A percentile compares a stretch with the other conserved stretches of the same genome.
Evolutionary conservation across 371 early-diverging fungal genomes (phyloP).

Genomic region (Mucor circinelloides): DNA sequence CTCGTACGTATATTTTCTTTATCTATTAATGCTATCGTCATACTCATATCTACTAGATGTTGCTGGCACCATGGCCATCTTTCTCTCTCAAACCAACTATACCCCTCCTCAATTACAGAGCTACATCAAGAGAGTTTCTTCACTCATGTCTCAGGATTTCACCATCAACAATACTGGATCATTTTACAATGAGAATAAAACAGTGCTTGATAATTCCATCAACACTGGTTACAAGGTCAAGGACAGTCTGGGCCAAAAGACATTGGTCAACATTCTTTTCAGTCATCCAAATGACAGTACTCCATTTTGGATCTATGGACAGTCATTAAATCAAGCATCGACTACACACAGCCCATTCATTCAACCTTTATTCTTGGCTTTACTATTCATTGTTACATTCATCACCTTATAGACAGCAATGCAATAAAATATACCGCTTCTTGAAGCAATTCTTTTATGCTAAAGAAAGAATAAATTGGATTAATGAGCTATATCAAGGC

Average conservation of each 20-base stretch:
- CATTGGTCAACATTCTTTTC: constrained; percentile 30
- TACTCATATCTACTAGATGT: constrained; percentile 21
- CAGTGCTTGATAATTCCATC: constrained; percentile 43
- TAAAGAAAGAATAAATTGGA: no score
- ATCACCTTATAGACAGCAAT: neutral
- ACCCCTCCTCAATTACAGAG: constrained; percentile 32
- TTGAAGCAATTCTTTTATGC: no score
- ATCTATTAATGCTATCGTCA: neutral
- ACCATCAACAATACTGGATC: constrained; percentile 32
- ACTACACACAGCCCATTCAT: neutral
- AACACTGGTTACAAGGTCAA: constrained; percentile 30
- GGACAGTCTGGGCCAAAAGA: constrained; percentile 14
- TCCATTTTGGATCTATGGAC: constrained; percentile 30
- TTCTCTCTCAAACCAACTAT: constrained; percentile 35
- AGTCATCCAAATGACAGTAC: constrained; percentile 30
- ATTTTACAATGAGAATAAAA: constrained; percentile 38
- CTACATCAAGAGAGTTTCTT: constrained; percentile 31
- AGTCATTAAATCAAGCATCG: constrained; percentile 9
- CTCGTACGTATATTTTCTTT: constrained; percentile 46
- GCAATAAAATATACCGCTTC: no score
- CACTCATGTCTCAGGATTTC: constrained; percentile 33
- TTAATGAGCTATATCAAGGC: no score
- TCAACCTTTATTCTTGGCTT: neutral
- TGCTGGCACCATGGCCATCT: constrained; percentile 49
- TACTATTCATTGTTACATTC: neutral